Percentiles rank a stretch among this genome's conserved stretches.
phyloP scores from a whole-genome alignment of 2,329 filamentous ascomycete species.

The Diplodia intermedia region DNA sequence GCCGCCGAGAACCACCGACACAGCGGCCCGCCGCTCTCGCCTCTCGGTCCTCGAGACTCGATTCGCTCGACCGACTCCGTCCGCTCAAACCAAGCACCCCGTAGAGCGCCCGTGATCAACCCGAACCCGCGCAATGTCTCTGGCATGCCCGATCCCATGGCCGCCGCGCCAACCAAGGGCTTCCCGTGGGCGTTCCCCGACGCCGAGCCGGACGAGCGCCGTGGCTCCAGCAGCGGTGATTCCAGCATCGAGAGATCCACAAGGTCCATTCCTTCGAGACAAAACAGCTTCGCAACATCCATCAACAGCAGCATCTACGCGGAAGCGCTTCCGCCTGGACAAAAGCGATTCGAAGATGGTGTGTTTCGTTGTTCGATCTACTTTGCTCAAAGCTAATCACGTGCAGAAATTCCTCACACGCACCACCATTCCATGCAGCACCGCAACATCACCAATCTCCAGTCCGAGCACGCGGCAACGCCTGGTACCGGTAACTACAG shows the following conservation, averaged over 20 bases:
- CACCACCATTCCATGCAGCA: slow-evolving; percentile 82
- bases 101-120: slow-evolving; percentile 77
- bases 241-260: slow-evolving; percentile 59
- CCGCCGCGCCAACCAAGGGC: slow-evolving; percentile 80
- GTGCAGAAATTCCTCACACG: slow-evolving; percentile 52
- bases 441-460: slow-evolving; percentile 71
- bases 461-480: slow-evolving; percentile 64
- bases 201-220: slow-evolving; percentile 62
- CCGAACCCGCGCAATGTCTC: slow-evolving; percentile 67
- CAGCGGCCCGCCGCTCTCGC: slow-evolving; percentile 54
- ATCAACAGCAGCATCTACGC: slow-evolving; percentile 82
- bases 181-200: slow-evolving; percentile 86
- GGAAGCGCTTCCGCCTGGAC: slow-evolving; percentile 73
- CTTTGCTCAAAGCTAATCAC: slow-evolving; percentile 38
- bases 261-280: slow-evolving; percentile 67
- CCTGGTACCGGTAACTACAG: slow-evolving; percentile 77
- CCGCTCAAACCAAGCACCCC: slow-evolving; percentile 51
- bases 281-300: slow-evolving; percentile 78
- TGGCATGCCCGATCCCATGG: slow-evolving; percentile 68
- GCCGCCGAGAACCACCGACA: slow-evolving; percentile 50
- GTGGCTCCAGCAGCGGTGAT: slow-evolving; percentile 57
- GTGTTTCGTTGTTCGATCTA: slow-evolving; percentile 35
- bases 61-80: slow-evolving; percentile 41
- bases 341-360: slow-evolving; percentile 73
- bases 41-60: slow-evolving; percentile 46